phyloP scores from a whole-genome alignment of 2,329 filamentous ascomycete species.

The Calonectria henricotiae region DNA sequence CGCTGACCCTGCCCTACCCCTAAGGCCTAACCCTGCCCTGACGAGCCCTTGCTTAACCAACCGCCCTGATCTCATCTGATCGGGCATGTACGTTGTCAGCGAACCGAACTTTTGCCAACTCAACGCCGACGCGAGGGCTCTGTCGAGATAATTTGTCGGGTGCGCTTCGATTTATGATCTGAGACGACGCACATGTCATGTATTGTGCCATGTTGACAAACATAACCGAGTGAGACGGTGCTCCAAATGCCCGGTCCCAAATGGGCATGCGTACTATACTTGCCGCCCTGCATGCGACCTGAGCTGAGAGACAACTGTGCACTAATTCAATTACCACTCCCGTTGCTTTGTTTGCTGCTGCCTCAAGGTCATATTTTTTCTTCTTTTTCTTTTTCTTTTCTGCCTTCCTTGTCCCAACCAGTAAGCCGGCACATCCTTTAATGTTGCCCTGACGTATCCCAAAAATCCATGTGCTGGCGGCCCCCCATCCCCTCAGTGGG shows the following conservation, averaged over 20 bases:
- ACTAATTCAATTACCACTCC: not conserved
- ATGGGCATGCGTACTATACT: constrained; percentile 14
- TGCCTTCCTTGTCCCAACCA: not conserved
- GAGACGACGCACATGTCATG: constrained; percentile 11
- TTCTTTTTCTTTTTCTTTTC: constrained; percentile 3
- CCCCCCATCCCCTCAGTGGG: constrained; percentile 26
- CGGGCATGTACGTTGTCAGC: constrained; percentile 8
- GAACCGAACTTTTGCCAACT: constrained; percentile 11
- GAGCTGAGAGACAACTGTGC: not conserved
- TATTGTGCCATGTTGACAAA: constrained; percentile 15
- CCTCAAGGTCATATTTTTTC: not conserved
- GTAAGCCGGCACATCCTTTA: constrained; percentile 1
- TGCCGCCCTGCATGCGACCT: constrained; percentile 18
- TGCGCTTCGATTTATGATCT: constrained; percentile 1
- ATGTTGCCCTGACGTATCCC: constrained; percentile 26
- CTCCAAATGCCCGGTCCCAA: constrained; percentile 4
- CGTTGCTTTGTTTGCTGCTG: constrained; percentile 14
- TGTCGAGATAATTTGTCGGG: not conserved
- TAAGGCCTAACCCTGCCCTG: constrained; percentile 33
- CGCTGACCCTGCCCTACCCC: constrained; percentile 35
- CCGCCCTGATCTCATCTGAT: constrained; percentile 33
- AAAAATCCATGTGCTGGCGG: constrained; percentile 29
- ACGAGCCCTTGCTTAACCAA: constrained; percentile 29
- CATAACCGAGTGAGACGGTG: constrained; percentile 15
- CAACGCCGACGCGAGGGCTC: not conserved